These are phyloP conservation scores for Solanum appendiculatum DNA, from an alignment of 257 asterid genomes.

Conservation along the genomic window DNA sequence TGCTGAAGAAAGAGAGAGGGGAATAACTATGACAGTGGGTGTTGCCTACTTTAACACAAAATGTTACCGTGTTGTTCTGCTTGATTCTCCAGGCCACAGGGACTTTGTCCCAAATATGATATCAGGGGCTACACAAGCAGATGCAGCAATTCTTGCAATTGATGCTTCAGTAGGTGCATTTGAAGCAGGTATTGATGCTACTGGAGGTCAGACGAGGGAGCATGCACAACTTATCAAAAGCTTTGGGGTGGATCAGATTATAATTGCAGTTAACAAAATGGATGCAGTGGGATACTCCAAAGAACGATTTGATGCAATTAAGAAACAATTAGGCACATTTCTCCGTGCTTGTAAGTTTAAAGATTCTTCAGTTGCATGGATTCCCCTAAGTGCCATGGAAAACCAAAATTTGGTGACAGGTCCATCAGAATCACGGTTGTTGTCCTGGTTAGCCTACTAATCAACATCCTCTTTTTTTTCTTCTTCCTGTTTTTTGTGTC, in stretches of 20 bases:
- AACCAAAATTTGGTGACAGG: constrained; percentile 69
- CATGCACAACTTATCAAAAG: constrained; percentile 88
- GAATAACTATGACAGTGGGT: constrained; percentile 94
- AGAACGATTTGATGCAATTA: constrained; percentile 70
- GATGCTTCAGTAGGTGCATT: constrained; percentile 92
- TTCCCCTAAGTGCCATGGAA: constrained; percentile 89
- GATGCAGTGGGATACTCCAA: constrained; percentile 75
- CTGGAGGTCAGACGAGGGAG: constrained; percentile 91
- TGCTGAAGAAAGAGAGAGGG: constrained; percentile 97
- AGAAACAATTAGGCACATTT: constrained; percentile 64
- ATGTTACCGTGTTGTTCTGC: constrained; percentile 71
- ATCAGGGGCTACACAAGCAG: constrained; percentile 99
- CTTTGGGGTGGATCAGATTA: constrained; percentile 88
- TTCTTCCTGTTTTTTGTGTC: neutral
- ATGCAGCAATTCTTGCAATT: constrained; percentile 88
- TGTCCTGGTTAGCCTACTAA: constrained; percentile 62
- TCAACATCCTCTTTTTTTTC: neutral
- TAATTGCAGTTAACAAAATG: constrained; percentile 91
- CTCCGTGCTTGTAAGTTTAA: constrained; percentile 82
- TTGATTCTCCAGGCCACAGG: constrained; percentile 97
- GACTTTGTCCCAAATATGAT: constrained; percentile 99
- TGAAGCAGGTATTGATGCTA: constrained; percentile 84
- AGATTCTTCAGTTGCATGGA: constrained; percentile 67
- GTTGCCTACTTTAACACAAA: constrained; percentile 79
- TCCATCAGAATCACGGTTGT: constrained; percentile 46